Evolutionary conservation across 2,329 filamentous ascomycete species (phyloP).

Genomic region (Penicillium olsonii): DNA sequence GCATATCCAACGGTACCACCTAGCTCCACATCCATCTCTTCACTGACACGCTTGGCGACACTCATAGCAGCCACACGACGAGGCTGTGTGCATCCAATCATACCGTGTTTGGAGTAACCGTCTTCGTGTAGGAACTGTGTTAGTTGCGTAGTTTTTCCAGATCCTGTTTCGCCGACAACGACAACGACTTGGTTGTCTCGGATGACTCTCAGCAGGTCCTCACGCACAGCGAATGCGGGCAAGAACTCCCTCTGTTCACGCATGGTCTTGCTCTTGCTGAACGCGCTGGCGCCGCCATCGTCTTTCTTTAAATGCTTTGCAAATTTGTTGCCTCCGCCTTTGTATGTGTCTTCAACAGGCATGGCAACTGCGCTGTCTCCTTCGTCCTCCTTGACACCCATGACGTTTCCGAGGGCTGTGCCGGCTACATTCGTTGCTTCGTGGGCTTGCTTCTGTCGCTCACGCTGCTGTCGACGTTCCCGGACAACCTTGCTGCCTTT

Average conservation of each 20-base stretch:
- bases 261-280: conserved; percentile 88
- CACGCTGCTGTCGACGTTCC: conserved; percentile 86
- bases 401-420: conserved; percentile 88
- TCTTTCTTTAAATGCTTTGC: conserved; percentile 85
- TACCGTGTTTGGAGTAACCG: conserved; percentile 80
- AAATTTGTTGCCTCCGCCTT: conserved; percentile 71
- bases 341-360: conserved; percentile 70
- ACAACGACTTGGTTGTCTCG: conserved; percentile 96
- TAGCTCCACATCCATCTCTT: conserved; percentile 95
- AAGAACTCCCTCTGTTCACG: conserved; percentile 90
- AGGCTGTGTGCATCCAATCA: conserved; percentile 96
- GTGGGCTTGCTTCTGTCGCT: conserved; percentile 90
- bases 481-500: conserved; percentile 93
- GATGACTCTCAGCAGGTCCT: conserved; percentile 88
- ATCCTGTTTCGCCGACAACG: conserved; percentile 95
- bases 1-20: conserved; percentile 91
- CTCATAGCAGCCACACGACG: conserved; percentile 98
- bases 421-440: conserved; percentile 92
- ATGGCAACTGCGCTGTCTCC: conserved; percentile 80
- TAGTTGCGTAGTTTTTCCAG: conserved; percentile 94
- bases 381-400: conserved; percentile 91
- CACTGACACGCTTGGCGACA: conserved; percentile 94
- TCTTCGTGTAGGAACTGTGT: conserved; percentile 97
- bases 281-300: conserved; percentile 78
- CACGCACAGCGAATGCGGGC: conserved; percentile 92